Conservation (phyloP, 2,329 filamentous ascomycete genomes). For the Penicillium sp. region DNA sequence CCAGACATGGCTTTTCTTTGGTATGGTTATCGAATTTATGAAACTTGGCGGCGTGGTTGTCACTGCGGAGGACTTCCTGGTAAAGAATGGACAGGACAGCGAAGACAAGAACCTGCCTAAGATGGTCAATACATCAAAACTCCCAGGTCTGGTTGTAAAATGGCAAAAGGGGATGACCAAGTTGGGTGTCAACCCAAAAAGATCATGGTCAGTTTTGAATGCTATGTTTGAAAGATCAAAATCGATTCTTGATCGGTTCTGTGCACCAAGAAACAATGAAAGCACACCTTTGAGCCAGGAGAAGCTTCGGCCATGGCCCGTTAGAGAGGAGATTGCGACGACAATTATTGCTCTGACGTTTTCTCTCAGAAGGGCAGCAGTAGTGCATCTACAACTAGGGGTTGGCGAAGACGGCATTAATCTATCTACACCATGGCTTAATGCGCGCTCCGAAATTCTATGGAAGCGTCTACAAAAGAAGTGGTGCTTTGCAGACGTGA, state of each 20-base stretch:
- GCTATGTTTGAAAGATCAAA: conserved; percentile 9
- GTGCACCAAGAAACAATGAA: no score
- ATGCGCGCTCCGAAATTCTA: conserved; percentile 13
- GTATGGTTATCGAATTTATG: conserved; percentile 17
- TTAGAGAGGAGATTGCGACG: conserved; percentile 16
- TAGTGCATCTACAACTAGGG: background rate
- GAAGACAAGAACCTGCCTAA: background rate
- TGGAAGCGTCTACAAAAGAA: conserved; percentile 9
- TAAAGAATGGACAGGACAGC: background rate
- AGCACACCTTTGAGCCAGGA: conserved; percentile 1
- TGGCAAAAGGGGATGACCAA: conserved; percentile 1
- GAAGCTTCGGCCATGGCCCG: conserved; percentile 14
- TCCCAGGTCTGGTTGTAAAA: background rate
- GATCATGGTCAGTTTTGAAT: background rate
- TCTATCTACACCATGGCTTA: conserved; percentile 8
- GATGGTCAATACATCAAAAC: conserved; percentile 9
- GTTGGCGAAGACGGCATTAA: no score
- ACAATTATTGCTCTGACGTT: conserved; percentile 13
- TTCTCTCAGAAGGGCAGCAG: conserved; percentile 13
- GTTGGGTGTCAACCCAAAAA: background rate
- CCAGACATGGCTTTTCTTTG: conserved; percentile 24
- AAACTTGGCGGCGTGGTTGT: conserved; percentile 6
- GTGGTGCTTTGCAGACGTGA: conserved; percentile 16
- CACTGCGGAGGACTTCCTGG: conserved; percentile 14
- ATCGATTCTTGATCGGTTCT: conserved; percentile 14